Conservation (phyloP, 345 rosid genomes). For the Lumnitzera racemosa region DNA sequence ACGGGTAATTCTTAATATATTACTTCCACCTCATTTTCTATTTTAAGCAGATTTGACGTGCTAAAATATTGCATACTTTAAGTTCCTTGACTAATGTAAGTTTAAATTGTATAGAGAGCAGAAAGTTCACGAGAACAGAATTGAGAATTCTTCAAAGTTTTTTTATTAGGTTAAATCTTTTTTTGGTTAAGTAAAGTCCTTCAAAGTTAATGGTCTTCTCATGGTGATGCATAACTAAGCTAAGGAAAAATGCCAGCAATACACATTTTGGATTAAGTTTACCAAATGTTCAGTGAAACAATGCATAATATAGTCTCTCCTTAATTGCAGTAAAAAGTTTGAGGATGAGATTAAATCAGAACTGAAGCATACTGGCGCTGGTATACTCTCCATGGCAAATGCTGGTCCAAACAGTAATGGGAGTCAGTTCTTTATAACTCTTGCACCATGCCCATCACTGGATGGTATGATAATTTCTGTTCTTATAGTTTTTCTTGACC, state of each 20-base stretch:
- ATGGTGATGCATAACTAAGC: too few species aligned
- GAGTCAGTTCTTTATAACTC: constrained; percentile 88
- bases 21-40: neutral
- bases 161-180: too few species aligned
- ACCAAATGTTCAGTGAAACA: too few species aligned
- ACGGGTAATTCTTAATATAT: constrained; percentile 42
- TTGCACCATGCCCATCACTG: constrained; percentile 72
- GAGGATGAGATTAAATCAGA: constrained; percentile 84
- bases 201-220: too few species aligned
- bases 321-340: constrained; percentile 46
- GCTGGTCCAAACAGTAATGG: constrained; percentile 95
- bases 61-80: neutral
- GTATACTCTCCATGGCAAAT: constrained; percentile 90
- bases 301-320: neutral
- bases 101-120: too few species aligned
- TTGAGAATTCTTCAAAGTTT: too few species aligned
- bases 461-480: constrained; percentile 48
- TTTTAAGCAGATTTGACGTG: neutral
- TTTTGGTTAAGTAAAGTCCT: too few species aligned
- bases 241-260: too few species aligned
- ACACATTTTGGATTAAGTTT: too few species aligned
- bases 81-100: too few species aligned
- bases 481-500: neutral
- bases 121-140: too few species aligned
- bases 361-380: constrained; percentile 94